phyloP scores from a whole-genome alignment of 1,284 basidiomycete species.

The Cutaneotrichosporon mucoides region DNA sequence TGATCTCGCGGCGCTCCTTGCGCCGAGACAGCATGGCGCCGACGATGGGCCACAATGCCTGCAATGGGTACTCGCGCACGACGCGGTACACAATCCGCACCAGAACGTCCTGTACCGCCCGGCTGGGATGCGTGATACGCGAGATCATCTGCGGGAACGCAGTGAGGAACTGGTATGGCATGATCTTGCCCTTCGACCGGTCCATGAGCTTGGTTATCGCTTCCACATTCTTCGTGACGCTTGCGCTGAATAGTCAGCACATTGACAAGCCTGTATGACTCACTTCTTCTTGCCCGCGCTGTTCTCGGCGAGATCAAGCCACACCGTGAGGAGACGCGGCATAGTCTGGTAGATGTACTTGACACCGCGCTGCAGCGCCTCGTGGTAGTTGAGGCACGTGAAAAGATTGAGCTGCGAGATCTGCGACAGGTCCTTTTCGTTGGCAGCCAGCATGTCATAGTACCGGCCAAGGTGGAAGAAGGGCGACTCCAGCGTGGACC shows the following conservation, averaged over 20 bases:
- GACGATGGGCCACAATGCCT: slow-evolving; percentile 89
- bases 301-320: slow-evolving; percentile 85
- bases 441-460: slow-evolving; percentile 59
- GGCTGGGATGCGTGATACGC: slow-evolving; percentile 75
- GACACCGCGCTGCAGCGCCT: slow-evolving; percentile 75
- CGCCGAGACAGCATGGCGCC: slow-evolving; percentile 85
- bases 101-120: slow-evolving; percentile 64
- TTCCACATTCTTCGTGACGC: slow-evolving; percentile 15
- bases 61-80: slow-evolving; percentile 77
- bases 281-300: slow-evolving; percentile 36
- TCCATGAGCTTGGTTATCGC: slow-evolving; percentile 61
- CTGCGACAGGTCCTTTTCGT: slow-evolving; percentile 14
- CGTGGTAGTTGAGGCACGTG: slow-evolving; percentile 63
- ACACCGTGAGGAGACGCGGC: slow-evolving; percentile 88
- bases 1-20: slow-evolving; percentile 54
- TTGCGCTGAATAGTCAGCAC: slow-evolving; percentile 4
- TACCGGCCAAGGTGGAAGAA: slow-evolving; percentile 82
- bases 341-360: slow-evolving; percentile 97
- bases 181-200: slow-evolving; percentile 57
- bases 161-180: slow-evolving; percentile 83
- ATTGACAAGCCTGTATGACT: not conserved
- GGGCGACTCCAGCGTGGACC: slow-evolving; percentile 70
- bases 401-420: slow-evolving; percentile 23
- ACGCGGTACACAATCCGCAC: slow-evolving; percentile 69
- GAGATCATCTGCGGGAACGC: slow-evolving; percentile 97